These are phyloP conservation scores for Rhizopogon vesiculosus DNA, from an alignment of 768 basidiomycete species.

Conservation along the genomic window DNA sequence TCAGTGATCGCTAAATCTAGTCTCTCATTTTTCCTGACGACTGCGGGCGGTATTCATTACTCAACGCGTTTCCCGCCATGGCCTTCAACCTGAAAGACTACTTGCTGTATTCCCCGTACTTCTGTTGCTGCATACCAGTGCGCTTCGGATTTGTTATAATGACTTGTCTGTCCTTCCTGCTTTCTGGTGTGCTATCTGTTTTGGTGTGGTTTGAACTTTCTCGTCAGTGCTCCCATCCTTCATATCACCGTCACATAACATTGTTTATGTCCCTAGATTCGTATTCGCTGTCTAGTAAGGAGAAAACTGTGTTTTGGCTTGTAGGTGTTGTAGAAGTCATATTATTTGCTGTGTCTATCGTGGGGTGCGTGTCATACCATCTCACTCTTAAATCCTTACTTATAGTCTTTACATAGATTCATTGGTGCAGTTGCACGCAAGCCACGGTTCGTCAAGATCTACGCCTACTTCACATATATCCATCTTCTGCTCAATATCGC, in stretches of 20 bases:
- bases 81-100: constrained; percentile 38
- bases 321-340: constrained; percentile 50
- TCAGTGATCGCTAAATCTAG: not conserved
- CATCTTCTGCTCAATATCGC: constrained; percentile 54
- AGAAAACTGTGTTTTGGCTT: constrained; percentile 39
- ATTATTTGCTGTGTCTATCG: constrained; percentile 46
- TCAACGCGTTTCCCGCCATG: constrained; percentile 24
- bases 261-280: constrained; percentile 21
- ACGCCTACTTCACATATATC: constrained; percentile 51
- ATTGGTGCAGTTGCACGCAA: constrained; percentile 62
- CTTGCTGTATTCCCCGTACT: constrained; percentile 46
- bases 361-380: constrained; percentile 42
- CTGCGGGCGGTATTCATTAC: not conserved
- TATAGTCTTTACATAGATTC: constrained; percentile 22
- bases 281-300: constrained; percentile 25
- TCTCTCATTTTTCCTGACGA: not conserved
- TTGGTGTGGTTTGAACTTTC: constrained; percentile 60
- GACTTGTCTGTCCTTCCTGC: constrained; percentile 47
- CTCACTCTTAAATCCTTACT: not conserved
- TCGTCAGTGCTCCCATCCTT: constrained; percentile 33
- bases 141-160: constrained; percentile 55
- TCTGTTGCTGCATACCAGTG: constrained; percentile 62
- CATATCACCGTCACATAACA: not conserved
- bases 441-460: constrained; percentile 52
- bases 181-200: constrained; percentile 49